Base-by-base conservation (phyloP, 2,329 filamentous ascomycete genomes). In the Xylaria multiplex region DNA sequence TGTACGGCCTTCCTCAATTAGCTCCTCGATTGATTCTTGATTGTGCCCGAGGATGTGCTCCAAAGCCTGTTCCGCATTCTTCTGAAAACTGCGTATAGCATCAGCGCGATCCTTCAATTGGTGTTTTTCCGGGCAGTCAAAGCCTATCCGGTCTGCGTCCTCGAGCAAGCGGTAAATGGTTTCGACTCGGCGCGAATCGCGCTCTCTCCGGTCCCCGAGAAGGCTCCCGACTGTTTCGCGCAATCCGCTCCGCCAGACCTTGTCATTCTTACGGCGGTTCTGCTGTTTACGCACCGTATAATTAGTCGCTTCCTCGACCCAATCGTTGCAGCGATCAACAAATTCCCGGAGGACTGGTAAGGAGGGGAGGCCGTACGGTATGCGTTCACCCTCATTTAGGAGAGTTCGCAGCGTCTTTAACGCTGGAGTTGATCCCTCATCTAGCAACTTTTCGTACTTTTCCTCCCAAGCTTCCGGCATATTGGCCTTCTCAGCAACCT, bases 251-350 rank as follows among this genome's bases (percentile, higher is more conserved):
- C 93, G 91, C 88, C 91, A 96, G 50, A 87, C 88, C 76, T 93
- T 96, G 75, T 97, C 95, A 78, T 91, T 97, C 81, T 98, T 98
- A 68, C 95, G 93, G 69, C 96, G 91, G 76, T 96, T 97, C 80
- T 97, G 95, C 81, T 97, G 95, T 82, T 99, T 99, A 73, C 96
- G 92, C 65, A 96, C 94, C 75, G 94, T 97, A 82, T 96, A 99
- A 77, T 92, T 94, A 75, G 93, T 96, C 70, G 96, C 96, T 81
- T 98, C 95, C 75, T 98, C 96, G 69, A 97, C 93, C 92, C 96
- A 97, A 77, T 97, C 93, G 79, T 97, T 96, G 83, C 96, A 98
- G 75, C 93, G 91, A 73, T 97, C 93, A 78, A 99, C 96, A 81
- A 97, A 99, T 71, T 90, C 88, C 80, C 90, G 91, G 72, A 99